These are phyloP conservation scores for Lenwebbia sp. DNA, from an alignment of 345 rosid species.

Conservation along the genomic window DNA sequence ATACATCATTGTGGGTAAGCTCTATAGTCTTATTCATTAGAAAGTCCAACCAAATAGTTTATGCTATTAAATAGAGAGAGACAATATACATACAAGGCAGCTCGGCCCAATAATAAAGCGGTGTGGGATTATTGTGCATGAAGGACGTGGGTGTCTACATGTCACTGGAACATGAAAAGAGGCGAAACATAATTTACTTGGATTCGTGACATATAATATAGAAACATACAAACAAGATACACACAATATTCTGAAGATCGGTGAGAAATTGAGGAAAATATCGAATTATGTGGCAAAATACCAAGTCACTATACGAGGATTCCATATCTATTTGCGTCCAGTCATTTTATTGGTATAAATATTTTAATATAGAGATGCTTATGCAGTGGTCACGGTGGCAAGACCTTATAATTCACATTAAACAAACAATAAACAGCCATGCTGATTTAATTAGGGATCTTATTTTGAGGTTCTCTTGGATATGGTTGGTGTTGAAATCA, in stretches of 20 bases:
- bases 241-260: not conserved
- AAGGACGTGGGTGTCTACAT: not conserved
- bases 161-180: too few relatives aligned
- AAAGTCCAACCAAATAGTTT: too few relatives aligned
- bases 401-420: not conserved
- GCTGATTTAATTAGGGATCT: not conserved
- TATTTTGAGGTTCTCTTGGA: not conserved
- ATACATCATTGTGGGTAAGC: too few relatives aligned
- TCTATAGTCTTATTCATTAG: too few relatives aligned
- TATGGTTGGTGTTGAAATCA: not conserved
- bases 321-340: not conserved
- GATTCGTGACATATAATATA: not conserved
- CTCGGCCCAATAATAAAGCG: too few relatives aligned
- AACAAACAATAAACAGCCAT: not conserved
- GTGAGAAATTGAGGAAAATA: not conserved
- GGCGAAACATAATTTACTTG: too few relatives aligned
- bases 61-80: too few relatives aligned
- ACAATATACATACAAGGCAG: not conserved
- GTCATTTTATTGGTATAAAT: not conserved
- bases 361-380: not conserved
- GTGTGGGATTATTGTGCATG: not conserved
- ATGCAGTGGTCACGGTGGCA: not conserved
- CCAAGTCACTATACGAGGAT: not conserved
- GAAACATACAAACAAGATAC: not conserved
- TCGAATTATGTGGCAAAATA: not conserved